Base-by-base conservation (phyloP, 805 yeast species). In the Ogataea trehaloabstinens region DNA sequence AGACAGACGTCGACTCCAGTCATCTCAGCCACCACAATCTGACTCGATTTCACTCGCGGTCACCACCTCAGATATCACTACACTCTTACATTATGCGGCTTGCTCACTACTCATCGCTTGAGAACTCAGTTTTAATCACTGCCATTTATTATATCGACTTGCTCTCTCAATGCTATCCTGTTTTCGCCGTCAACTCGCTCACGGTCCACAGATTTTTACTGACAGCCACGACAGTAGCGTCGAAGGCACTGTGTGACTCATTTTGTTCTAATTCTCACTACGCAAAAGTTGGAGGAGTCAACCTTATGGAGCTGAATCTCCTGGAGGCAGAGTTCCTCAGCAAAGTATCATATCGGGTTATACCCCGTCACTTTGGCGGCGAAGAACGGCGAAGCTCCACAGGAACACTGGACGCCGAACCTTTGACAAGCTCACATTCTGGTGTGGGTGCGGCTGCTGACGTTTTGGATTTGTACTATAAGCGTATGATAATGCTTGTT, bases 211-310 rank as follows among this genome's bases (percentile, higher is more conserved):
- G 99, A 41, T 93, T 89, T 54, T 63, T 91, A 37, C 70, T 91
- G 28, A 90, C 96, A 0, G 93, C 96, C 1, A 89, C 96, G 0
- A 85, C 95, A 43, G 78, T 91, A 2, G 95, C 93, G 0, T 82
- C 91, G 47, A 91, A 91, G 59, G 91, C 95, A 1, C 71, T 89
- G 48, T 89, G 96, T 61, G 99, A 91, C 64, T 83, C 90, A 19
- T 91, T 93, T 62, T 90, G 93, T 63, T 88, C 96, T 12, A 91
- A 90, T 61, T 75, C 82, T 31, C 96, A 93, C 61, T 91, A 93
- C 55, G 95, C 98, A 10, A 85, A 85, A 58, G 97, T 93, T 15
- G 99, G 99, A 3, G 98, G 99, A 44, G 84, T 89, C 4, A 87
- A 87, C 30, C 66, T 83, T 34, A 73, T 80, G 42, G 97, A 89